Evolutionary conservation across 2,329 filamentous ascomycete species (phyloP).

Genomic region (Knufia petricola): DNA sequence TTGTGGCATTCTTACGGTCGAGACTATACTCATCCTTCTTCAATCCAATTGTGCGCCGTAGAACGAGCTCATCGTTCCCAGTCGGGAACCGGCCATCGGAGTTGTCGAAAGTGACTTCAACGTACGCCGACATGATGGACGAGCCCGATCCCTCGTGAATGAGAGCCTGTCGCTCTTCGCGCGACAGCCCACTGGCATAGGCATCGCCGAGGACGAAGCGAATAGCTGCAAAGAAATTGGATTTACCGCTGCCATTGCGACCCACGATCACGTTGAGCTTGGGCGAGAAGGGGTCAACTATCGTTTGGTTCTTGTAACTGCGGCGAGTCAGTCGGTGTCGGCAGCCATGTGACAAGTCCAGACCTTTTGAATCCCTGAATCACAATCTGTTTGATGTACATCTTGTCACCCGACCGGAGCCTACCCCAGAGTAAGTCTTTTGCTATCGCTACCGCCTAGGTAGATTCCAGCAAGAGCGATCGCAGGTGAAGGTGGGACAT

Average conservation of each 20-base stretch:
- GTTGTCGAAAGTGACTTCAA: slow-evolving; percentile 98
- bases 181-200: slow-evolving; percentile 78
- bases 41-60: slow-evolving; percentile 87
- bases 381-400: slow-evolving; percentile 99
- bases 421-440: too few relatives aligned
- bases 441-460: too few relatives aligned
- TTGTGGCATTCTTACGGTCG: slow-evolving; percentile 92
- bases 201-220: slow-evolving; percentile 97
- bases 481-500: too few relatives aligned
- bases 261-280: slow-evolving; percentile 98
- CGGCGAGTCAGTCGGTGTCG: slow-evolving; percentile 12
- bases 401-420: too few relatives aligned
- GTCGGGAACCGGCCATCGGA: slow-evolving; percentile 91
- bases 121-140: slow-evolving; percentile 98
- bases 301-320: slow-evolving; percentile 98
- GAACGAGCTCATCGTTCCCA: slow-evolving; percentile 76
- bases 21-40: slow-evolving; percentile 99
- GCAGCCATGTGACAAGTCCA: slow-evolving; percentile 14
- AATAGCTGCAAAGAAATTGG: slow-evolving; percentile 98
- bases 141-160: slow-evolving; percentile 98
- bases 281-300: slow-evolving; percentile 95
- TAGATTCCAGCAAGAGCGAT: too few relatives aligned
- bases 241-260: slow-evolving; percentile 98
- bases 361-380: slow-evolving; percentile 99
- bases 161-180: slow-evolving; percentile 88